These are phyloP conservation scores for Tranzscheliella williamsii DNA, from an alignment of 1,284 basidiomycete species.

Conservation along the genomic window DNA sequence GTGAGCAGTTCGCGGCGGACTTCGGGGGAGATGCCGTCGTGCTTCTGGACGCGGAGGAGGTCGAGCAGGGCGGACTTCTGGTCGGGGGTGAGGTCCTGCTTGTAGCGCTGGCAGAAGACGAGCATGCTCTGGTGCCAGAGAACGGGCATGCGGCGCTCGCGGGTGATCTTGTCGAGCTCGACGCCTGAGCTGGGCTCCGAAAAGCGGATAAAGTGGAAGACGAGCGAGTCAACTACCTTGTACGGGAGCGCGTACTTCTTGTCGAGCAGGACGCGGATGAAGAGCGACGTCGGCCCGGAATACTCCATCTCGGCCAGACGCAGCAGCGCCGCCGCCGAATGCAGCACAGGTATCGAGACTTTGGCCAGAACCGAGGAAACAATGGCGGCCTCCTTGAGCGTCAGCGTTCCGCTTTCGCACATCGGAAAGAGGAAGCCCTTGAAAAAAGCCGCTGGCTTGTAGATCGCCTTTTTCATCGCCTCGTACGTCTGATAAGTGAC, in stretches of 20 bases:
- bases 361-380: constrained; percentile 88
- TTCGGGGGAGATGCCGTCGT: constrained; percentile 86
- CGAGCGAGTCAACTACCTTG: constrained; percentile 95
- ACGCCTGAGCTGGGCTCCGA: constrained; percentile 63
- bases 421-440: constrained; percentile 97
- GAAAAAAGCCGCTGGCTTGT: constrained; percentile 97
- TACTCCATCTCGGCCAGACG: constrained; percentile 97
- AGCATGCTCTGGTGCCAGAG: constrained; percentile 97
- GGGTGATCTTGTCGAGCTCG: constrained; percentile 44
- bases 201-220: constrained; percentile 96
- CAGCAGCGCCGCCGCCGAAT: constrained; percentile 91
- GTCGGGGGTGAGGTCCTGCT: constrained; percentile 92
- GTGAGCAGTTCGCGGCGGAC: constrained; percentile 77
- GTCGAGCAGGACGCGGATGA: constrained; percentile 94
- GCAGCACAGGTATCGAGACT: constrained; percentile 90
- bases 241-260: constrained; percentile 98
- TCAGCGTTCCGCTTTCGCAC: constrained; percentile 76
- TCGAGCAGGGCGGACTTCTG: constrained; percentile 98
- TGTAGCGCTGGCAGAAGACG: constrained; percentile 94
- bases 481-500: constrained; percentile 93
- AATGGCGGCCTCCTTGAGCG: constrained; percentile 92
- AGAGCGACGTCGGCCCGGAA: constrained; percentile 86
- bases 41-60: constrained; percentile 81
- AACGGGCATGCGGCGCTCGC: constrained; percentile 69
- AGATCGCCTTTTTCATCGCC: constrained; percentile 84